These are phyloP conservation scores for Hypoxylon fragiforme DNA, from an alignment of 495 filamentous ascomycete genomes.

Conservation along the genomic window DNA sequence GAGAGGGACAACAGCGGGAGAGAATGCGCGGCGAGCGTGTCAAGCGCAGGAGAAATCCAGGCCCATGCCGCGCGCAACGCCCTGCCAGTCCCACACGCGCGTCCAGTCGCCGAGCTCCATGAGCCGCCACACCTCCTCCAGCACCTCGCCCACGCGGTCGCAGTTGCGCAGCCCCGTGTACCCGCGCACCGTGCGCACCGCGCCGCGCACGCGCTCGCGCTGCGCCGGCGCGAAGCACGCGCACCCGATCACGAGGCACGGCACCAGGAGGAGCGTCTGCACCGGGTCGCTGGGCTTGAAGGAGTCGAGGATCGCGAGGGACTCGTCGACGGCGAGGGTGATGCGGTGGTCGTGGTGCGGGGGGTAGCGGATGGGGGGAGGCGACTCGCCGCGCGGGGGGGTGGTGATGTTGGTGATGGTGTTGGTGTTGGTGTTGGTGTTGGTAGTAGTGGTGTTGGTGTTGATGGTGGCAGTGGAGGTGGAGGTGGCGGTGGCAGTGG, in stretches of 20 bases:
- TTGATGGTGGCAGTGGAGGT: no score
- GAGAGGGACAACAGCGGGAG: not conserved
- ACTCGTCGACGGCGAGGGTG: conserved; percentile 75
- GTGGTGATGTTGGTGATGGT: no score
- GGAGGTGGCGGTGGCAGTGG: no score
- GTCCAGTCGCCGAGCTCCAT: conserved; percentile 77
- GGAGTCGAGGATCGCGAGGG: conserved; percentile 62
- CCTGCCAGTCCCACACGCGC: conserved; percentile 88
- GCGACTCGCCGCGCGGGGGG: conserved; percentile 48
- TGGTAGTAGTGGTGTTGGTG: no score
- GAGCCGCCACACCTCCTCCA: conserved; percentile 78
- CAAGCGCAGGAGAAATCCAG: conserved; percentile 73
- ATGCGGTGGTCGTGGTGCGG: conserved; percentile 62
- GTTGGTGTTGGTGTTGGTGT: no score
- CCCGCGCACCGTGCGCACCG: conserved; percentile 69
- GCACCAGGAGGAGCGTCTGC: conserved; percentile 84
- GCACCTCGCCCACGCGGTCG: conserved; percentile 70
- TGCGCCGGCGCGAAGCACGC: conserved; percentile 73
- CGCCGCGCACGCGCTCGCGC: conserved; percentile 67
- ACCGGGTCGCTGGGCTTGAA: conserved; percentile 61
- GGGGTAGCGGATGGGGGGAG: conserved; percentile 49
- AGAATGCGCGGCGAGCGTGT: conserved; percentile 4
- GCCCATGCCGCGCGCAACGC: conserved; percentile 72
- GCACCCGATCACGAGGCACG: conserved; percentile 84
- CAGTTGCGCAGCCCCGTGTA: conserved; percentile 85